Conservation (phyloP, 169 alveolate species). For the Cryptosporidium muris region DNA sequence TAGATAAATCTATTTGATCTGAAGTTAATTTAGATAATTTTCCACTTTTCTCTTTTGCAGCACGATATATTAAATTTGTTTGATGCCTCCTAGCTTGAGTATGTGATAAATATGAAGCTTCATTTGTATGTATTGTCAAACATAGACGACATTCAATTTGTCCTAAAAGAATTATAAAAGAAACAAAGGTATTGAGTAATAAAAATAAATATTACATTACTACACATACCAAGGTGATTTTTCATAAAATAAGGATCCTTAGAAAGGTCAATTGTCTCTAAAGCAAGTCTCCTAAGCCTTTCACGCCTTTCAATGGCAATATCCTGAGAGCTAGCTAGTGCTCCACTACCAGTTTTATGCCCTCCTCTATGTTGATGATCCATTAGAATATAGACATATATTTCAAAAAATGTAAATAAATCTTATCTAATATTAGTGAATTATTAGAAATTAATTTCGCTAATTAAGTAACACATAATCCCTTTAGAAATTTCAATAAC, state of each 20-base stretch:
- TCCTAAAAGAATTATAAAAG: slow-evolving; percentile 83
- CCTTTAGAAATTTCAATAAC: too few relatives aligned
- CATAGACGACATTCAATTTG: slow-evolving; percentile 93
- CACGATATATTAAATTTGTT: slow-evolving; percentile 94
- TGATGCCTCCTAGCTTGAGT: slow-evolving; percentile 98
- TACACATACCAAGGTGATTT: slow-evolving; percentile 78
- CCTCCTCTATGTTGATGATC: slow-evolving; percentile 97
- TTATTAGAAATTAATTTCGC: too few relatives aligned
- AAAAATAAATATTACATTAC: slow-evolving; percentile 83
- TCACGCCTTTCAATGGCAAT: slow-evolving; percentile 94
- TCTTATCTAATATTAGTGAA: too few relatives aligned
- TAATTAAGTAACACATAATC: too few relatives aligned
- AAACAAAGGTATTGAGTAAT: slow-evolving; percentile 95
- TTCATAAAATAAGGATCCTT: slow-evolving; percentile 89
- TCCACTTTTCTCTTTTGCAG: slow-evolving; percentile 92
- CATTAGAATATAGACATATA: slow-evolving; percentile 77
- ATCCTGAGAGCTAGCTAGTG: slow-evolving; percentile 94
- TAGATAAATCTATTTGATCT: slow-evolving; percentile 77
- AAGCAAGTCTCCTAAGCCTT: slow-evolving; percentile 92
- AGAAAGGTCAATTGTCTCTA: slow-evolving; percentile 91
- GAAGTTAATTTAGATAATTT: slow-evolving; percentile 77
- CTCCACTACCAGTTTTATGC: slow-evolving; percentile 97
- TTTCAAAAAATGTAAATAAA: too few relatives aligned
- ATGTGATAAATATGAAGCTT: slow-evolving; percentile 96
- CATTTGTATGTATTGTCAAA: slow-evolving; percentile 97